Evolutionary conservation across 805 yeast genomes (phyloP).

Genomic region (Lipomyces chichibuensis): DNA sequence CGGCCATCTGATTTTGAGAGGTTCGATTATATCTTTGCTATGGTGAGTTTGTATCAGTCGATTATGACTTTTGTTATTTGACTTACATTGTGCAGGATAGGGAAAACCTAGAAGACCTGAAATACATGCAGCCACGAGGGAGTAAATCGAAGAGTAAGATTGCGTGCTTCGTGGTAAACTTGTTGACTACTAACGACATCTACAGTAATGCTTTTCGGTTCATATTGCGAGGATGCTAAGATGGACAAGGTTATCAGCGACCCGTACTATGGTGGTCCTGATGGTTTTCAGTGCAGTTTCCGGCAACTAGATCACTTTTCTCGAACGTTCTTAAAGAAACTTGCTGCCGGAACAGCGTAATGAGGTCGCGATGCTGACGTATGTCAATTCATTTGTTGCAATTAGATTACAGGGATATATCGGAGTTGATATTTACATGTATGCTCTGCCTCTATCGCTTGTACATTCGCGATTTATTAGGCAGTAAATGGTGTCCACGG

Average conservation of each 20-base stretch:
- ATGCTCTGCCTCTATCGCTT: background rate
- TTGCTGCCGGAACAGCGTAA: conserved; percentile 12
- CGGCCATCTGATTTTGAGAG: conserved; percentile 47
- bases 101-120: conserved; percentile 50
- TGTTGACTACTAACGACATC: conserved; percentile 55
- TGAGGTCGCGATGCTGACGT: background rate
- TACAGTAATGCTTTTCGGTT: conserved; percentile 69
- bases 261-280: conserved; percentile 88
- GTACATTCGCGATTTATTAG: background rate
- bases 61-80: conserved; percentile 51
- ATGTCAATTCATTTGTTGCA: background rate
- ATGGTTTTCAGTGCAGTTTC: conserved; percentile 81
- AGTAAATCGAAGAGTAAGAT: conserved; percentile 38
- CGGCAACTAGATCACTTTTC: conserved; percentile 75
- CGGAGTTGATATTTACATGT: background rate
- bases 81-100: conserved; percentile 47
- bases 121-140: conserved; percentile 49
- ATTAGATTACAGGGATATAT: background rate
- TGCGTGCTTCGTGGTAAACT: conserved; percentile 39
- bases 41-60: conserved; percentile 49
- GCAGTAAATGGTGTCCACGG: background rate
- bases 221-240: conserved; percentile 63
- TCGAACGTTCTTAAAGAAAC: conserved; percentile 59
- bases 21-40: conserved; percentile 62
- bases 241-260: conserved; percentile 71